Evolutionary conservation across 106 monocot species (phyloP).

Genomic region (Narthecium ossifragum): DNA sequence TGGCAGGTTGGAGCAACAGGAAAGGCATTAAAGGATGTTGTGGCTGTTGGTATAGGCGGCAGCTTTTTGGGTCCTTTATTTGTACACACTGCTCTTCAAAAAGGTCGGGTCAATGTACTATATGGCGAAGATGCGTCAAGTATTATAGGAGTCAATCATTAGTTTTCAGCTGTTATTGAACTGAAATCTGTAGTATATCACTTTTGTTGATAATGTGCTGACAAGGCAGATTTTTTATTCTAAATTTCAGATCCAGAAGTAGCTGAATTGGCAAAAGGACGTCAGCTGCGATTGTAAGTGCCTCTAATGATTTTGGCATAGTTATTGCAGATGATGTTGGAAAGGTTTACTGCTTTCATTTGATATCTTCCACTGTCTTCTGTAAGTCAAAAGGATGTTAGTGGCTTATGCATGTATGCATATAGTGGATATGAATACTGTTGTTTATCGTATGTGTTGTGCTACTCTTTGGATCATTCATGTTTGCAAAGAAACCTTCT

Average conservation of each 20-base stretch:
- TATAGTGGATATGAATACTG: too few relatives aligned
- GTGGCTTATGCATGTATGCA: too few relatives aligned
- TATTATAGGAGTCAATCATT: not conserved
- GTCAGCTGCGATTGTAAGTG: slow-evolving; percentile 87
- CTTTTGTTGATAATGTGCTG: not conserved
- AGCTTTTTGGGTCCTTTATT: slow-evolving; percentile 93
- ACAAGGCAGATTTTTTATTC: not conserved
- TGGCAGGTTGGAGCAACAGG: slow-evolving; percentile 90
- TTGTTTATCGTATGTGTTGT: too few relatives aligned
- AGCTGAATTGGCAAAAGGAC: slow-evolving; percentile 72
- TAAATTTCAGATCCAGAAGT: slow-evolving; percentile 69
- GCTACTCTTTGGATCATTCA: too few relatives aligned
- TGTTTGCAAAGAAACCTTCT: not conserved
- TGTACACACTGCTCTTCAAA: slow-evolving; percentile 95
- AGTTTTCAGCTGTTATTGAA: not conserved
- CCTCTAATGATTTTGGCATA: too few relatives aligned
- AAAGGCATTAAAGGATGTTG: slow-evolving; percentile 80
- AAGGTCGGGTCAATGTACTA: slow-evolving; percentile 37
- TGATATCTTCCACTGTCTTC: too few relatives aligned
- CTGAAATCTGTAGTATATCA: not conserved
- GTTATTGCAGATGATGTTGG: too few relatives aligned
- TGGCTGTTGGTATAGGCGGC: slow-evolving; percentile 91
- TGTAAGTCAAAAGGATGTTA: too few relatives aligned
- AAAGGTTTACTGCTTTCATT: too few relatives aligned
- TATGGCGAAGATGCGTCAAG: too few relatives aligned